Conservation (phyloP, 2,329 filamentous ascomycete species). For the Penicillium palitans region DNA sequence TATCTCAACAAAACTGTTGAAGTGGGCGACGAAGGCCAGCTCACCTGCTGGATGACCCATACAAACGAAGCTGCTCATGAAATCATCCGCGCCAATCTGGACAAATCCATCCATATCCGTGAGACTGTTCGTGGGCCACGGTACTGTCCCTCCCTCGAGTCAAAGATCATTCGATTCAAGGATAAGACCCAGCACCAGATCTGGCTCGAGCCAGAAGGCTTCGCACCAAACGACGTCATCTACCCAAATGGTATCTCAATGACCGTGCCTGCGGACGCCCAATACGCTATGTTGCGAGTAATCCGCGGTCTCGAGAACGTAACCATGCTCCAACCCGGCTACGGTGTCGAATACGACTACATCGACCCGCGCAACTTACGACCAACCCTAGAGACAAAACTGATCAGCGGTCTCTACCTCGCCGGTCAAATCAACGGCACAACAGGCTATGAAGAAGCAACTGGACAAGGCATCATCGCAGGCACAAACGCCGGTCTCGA, state of each 20-base stretch:
- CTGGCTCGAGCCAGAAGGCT: conserved; percentile 96
- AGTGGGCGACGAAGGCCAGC: conserved; percentile 68
- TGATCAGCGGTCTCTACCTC: conserved; percentile 82
- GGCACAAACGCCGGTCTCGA: conserved; percentile 92
- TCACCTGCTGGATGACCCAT: conserved; percentile 82
- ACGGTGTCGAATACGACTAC: conserved; percentile 98
- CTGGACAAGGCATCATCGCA: conserved; percentile 86
- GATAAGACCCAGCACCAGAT: conserved; percentile 82
- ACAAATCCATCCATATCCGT: conserved; percentile 93
- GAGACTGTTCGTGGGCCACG: conserved; percentile 92
- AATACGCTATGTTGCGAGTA: conserved; percentile 80
- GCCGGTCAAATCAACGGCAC: conserved; percentile 98
- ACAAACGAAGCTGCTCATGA: conserved; percentile 83
- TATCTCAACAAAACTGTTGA: conserved; percentile 78
- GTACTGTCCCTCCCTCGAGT: conserved; percentile 94
- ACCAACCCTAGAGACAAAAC: conserved; percentile 90
- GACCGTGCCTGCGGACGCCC: conserved; percentile 87
- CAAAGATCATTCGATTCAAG: conserved; percentile 85
- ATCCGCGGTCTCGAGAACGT: conserved; percentile 86
- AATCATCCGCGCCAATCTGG: conserved; percentile 83
- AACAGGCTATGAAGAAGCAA: conserved; percentile 96
- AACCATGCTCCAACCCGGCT: conserved; percentile 89
- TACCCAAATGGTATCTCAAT: conserved; percentile 98
- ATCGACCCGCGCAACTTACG: conserved; percentile 87
- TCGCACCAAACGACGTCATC: conserved; percentile 76